These are phyloP conservation scores for Mycena galopus DNA, from an alignment of 768 basidiomycete species.

Conservation along the genomic window DNA sequence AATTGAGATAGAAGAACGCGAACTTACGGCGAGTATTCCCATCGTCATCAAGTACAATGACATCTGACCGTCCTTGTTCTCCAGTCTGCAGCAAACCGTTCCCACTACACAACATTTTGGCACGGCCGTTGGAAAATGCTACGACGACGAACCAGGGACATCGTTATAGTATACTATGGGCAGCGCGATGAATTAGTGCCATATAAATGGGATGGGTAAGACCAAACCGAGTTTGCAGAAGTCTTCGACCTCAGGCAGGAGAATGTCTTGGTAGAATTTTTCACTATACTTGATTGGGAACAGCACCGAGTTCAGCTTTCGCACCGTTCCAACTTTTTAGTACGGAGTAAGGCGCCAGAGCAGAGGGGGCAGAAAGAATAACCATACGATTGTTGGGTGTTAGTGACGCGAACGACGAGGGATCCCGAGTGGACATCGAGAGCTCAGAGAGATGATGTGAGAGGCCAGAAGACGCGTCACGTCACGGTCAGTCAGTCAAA, in stretches of 20 bases:
- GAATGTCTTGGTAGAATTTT: slow-evolving; percentile 87
- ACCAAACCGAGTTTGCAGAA: slow-evolving; percentile 89
- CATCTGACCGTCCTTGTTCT: slow-evolving; percentile 69
- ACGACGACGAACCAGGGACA: slow-evolving; percentile 63
- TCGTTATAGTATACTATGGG: slow-evolving; percentile 90
- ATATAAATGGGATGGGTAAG: slow-evolving; percentile 27
- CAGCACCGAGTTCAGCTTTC: slow-evolving; percentile 80
- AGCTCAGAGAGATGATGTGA: slow-evolving; percentile 13
- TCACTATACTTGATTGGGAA: slow-evolving; percentile 85
- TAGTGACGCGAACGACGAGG: slow-evolving; percentile 76
- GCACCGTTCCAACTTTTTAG: slow-evolving; percentile 85
- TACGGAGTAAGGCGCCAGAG: too few relatives aligned
- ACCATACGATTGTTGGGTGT: slow-evolving; percentile 87
- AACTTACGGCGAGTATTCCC: slow-evolving; percentile 87
- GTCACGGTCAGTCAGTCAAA: background rate
- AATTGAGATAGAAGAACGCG: slow-evolving; percentile 20
- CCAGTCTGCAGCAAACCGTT: slow-evolving; percentile 87
- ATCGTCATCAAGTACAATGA: slow-evolving; percentile 91
- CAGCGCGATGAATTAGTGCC: slow-evolving; percentile 21
- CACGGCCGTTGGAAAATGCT: slow-evolving; percentile 29
- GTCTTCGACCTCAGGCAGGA: slow-evolving; percentile 82
- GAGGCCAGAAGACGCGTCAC: slow-evolving; percentile 20
- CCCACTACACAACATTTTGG: slow-evolving; percentile 59
- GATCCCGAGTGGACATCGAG: slow-evolving; percentile 19
- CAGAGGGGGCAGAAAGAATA: too few relatives aligned